Evolutionary conservation across 225 moss, liverwort and hornwort species (phyloP).

Genomic region (Bryum argenteum): DNA sequence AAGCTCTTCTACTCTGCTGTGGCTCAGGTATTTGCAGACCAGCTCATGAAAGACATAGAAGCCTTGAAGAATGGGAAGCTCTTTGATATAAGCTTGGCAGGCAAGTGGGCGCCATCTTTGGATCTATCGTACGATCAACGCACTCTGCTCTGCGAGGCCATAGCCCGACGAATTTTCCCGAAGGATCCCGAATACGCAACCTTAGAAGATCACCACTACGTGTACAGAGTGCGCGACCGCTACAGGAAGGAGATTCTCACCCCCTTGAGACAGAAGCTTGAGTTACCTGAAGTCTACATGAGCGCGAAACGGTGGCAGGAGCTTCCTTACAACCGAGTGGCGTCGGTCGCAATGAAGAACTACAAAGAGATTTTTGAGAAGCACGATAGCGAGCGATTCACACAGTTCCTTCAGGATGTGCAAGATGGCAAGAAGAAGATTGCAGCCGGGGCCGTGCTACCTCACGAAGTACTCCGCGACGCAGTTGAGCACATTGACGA

Average conservation of each 20-base stretch:
- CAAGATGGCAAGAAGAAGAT: constrained; percentile 67
- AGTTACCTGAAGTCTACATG: constrained; percentile 83
- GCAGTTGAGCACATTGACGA: constrained; percentile 33
- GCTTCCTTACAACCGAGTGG: constrained; percentile 70
- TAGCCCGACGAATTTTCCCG: constrained; percentile 69
- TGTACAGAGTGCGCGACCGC: constrained; percentile 61
- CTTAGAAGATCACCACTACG: constrained; percentile 56
- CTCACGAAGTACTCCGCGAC: constrained; percentile 62
- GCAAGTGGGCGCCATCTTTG: constrained; percentile 84
- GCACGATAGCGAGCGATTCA: constrained; percentile 69
- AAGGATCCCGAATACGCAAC: constrained; percentile 62
- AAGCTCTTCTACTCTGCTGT: constrained; percentile 51
- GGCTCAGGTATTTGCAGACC: constrained; percentile 68
- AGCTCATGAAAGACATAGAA: constrained; percentile 57
- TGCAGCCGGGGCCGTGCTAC: constrained; percentile 78
- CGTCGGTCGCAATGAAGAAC: constrained; percentile 79
- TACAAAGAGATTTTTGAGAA: constrained; percentile 68
- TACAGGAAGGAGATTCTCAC: constrained; percentile 71
- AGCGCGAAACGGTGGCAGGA: constrained; percentile 79
- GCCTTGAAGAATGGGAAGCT: constrained; percentile 53
- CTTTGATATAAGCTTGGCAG: constrained; percentile 68
- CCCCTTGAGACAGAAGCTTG: constrained; percentile 69
- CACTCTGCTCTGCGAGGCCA: constrained; percentile 68
- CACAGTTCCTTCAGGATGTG: constrained; percentile 60
- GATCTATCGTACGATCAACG: constrained; percentile 69